Evolutionary conservation across 2,329 filamentous ascomycete species (phyloP).

Genomic region (Endoconidiophora polonica): DNA sequence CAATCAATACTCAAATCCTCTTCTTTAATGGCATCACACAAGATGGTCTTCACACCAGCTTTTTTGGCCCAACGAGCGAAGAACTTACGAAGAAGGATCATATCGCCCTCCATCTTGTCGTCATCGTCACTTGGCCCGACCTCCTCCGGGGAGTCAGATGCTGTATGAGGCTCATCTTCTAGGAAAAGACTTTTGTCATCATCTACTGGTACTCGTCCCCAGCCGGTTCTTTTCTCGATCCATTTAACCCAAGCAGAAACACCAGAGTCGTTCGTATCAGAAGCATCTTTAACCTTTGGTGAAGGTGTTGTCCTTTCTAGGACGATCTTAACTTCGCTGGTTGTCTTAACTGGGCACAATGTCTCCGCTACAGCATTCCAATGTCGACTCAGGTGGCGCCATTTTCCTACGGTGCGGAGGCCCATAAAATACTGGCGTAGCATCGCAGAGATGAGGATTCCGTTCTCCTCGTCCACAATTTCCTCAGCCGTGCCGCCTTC

Average conservation of each 20-base stretch:
- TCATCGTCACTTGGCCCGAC: conserved; percentile 17
- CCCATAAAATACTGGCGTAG: conserved; percentile 85
- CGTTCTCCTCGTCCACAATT: conserved; percentile 71
- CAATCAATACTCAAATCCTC: conserved; percentile 50
- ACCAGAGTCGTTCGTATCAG: not conserved
- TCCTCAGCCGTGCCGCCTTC: conserved; percentile 65
- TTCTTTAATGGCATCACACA: conserved; percentile 39
- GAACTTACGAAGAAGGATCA: conserved; percentile 50
- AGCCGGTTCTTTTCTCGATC: conserved; percentile 8
- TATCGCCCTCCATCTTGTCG: conserved; percentile 33
- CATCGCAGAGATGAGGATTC: conserved; percentile 71
- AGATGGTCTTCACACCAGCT: conserved; percentile 40
- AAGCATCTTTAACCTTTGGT: too few relatives aligned
- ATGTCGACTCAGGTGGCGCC: conserved; percentile 56
- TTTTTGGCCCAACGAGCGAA: conserved; percentile 57
- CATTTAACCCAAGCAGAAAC: conserved; percentile 9
- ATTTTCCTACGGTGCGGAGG: conserved; percentile 62
- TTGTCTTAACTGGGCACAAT: conserved; percentile 6
- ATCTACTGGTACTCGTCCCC: conserved; percentile 7
- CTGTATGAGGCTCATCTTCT: too few relatives aligned
- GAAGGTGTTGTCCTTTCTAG: too few relatives aligned
- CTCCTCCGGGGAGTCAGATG: conserved; percentile 4
- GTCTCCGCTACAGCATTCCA: conserved; percentile 49
- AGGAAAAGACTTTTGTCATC: conserved; percentile 7
- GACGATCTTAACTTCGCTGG: too few relatives aligned